These are phyloP conservation scores for Penicillium palitans DNA, from an alignment of 2,329 filamentous ascomycete species.

Conservation along the genomic window DNA sequence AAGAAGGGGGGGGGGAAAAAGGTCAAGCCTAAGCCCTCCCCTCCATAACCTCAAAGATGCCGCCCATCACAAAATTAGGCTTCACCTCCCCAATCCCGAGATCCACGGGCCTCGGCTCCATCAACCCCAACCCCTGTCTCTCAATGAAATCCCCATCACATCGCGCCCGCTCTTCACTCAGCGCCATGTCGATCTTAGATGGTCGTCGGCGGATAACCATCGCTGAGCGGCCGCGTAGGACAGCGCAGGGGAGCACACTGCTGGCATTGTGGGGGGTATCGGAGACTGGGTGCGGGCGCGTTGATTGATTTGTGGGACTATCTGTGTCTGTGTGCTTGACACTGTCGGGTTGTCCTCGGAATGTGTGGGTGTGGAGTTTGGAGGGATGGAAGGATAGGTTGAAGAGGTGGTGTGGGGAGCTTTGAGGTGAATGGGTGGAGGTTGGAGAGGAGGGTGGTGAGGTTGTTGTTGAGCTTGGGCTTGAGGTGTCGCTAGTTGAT, in stretches of 20 bases:
- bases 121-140: slow-evolving; percentile 42
- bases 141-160: slow-evolving; percentile 42
- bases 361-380: slow-evolving; percentile 27
- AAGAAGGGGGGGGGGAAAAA: not conserved
- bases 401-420: slow-evolving; percentile 22
- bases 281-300: not conserved
- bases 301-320: not conserved
- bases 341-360: slow-evolving; percentile 5
- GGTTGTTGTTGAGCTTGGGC: slow-evolving; percentile 29
- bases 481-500: slow-evolving; percentile 22
- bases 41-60: slow-evolving; percentile 51
- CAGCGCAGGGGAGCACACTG: slow-evolving; percentile 30
- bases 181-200: slow-evolving; percentile 46
- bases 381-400: slow-evolving; percentile 27
- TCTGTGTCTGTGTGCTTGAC: not conserved
- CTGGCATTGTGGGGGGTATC: not conserved
- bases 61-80: slow-evolving; percentile 47
- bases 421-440: slow-evolving; percentile 3
- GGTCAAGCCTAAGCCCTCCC: slow-evolving; percentile 33
- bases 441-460: slow-evolving; percentile 28
- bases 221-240: slow-evolving; percentile 33
- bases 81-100: slow-evolving; percentile 21
- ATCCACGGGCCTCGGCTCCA: slow-evolving; percentile 49
- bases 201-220: slow-evolving; percentile 43
- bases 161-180: slow-evolving; percentile 45